phyloP scores from a whole-genome alignment of 1,139 yeast genomes.

The Lodderomyces parapsilosis region DNA sequence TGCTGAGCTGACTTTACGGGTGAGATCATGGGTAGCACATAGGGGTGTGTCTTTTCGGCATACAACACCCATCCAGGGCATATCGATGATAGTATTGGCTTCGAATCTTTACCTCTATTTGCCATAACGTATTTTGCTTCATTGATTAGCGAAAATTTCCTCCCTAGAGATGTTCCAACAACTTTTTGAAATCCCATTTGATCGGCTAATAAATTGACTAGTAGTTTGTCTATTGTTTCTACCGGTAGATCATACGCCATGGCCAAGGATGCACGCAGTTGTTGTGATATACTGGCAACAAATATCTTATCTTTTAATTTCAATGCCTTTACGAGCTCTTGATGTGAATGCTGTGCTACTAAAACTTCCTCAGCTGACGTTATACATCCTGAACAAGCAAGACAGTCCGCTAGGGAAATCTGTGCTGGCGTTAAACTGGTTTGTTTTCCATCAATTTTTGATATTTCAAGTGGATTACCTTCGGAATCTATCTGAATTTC shows the following conservation, averaged over 20 bases:
- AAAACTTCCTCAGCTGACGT: conserved; percentile 94
- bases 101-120: conserved; percentile 16
- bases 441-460: conserved; percentile 53
- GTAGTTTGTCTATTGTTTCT: conserved; percentile 56
- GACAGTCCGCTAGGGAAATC: conserved; percentile 86
- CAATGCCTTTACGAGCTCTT: conserved; percentile 66
- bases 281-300: conserved; percentile 84
- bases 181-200: conserved; percentile 70
- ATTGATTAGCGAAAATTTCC: conserved; percentile 66
- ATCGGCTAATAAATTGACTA: conserved; percentile 56
- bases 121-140: conserved; percentile 48
- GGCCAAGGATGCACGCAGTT: conserved; percentile 79
- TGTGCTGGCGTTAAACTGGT: conserved; percentile 71
- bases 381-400: conserved; percentile 97
- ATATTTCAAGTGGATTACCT: conserved; percentile 71
- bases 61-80: conserved; percentile 98
- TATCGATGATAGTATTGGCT: conserved; percentile 59
- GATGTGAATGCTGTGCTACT: conserved; percentile 87
- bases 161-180: conserved; percentile 83
- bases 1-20: conserved; percentile 89
- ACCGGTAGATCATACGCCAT: conserved; percentile 58
- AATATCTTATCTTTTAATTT: conserved; percentile 39
- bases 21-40: conserved; percentile 60
- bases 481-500: conserved; percentile 66
- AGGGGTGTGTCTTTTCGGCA: conserved; percentile 94